Percentiles rank a stretch among this genome's conserved stretches.
Evolutionary conservation across 805 yeast species (phyloP).

Genomic region (Metschnikowia santaceciliae): DNA sequence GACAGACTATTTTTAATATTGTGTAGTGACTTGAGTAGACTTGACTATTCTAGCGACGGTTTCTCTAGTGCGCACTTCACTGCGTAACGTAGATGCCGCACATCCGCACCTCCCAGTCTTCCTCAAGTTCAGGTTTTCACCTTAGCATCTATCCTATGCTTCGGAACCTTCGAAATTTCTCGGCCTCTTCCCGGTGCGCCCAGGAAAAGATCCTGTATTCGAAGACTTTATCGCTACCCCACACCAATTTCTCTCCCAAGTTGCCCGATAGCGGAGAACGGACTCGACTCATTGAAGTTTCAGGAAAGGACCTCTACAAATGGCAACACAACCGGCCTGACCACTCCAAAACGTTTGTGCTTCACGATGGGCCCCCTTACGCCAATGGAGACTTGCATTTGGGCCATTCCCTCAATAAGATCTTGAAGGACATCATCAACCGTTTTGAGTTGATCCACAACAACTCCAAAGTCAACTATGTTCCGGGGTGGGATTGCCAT

Average conservation of each 20-base stretch:
- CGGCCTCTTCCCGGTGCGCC: slow-evolving; percentile 1
- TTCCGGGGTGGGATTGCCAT: slow-evolving; percentile 99
- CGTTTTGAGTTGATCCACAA: slow-evolving; percentile 58
- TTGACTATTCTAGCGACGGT: too few species aligned
- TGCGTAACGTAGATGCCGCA: neutral
- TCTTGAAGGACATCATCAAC: slow-evolving; percentile 79
- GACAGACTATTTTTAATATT: slow-evolving; percentile 1
- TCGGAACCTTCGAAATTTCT: slow-evolving; percentile 2
- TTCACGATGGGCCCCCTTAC: slow-evolving; percentile 98
- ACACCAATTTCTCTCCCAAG: slow-evolving; percentile 49
- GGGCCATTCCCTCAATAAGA: slow-evolving; percentile 89
- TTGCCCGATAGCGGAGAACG: slow-evolving; percentile 48
- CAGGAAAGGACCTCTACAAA: slow-evolving; percentile 58
- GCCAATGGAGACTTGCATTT: slow-evolving; percentile 93
- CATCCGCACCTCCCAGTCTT: neutral
- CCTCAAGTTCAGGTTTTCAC: neutral
- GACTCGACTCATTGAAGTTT: slow-evolving; percentile 41
- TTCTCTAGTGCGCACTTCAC: too few species aligned
- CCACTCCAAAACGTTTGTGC: slow-evolving; percentile 44
- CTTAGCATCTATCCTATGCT: slow-evolving; percentile 1
- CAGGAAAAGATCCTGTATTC: slow-evolving; percentile 32
- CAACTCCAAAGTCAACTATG: slow-evolving; percentile 63
- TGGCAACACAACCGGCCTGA: slow-evolving; percentile 44
- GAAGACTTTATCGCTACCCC: slow-evolving; percentile 59
- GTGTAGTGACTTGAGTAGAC: too few species aligned